Percentiles rank a stretch among this genome's conserved stretches.
Conservation (phyloP, 768 basidiomycete species). For the Russula dissimulans region DNA sequence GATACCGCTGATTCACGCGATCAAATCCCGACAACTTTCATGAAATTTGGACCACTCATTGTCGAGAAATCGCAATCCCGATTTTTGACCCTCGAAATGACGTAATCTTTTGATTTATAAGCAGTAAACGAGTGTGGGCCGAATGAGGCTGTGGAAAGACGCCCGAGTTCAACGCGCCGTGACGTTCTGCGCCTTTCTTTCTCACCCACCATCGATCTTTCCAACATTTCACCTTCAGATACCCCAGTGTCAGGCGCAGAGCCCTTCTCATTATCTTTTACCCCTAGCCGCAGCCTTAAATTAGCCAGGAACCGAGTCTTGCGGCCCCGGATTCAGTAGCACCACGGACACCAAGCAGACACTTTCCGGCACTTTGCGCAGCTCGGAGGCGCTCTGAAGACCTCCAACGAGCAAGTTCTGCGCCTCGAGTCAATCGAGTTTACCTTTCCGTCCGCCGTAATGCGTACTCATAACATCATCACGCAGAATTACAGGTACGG, state of each 20-base stretch:
- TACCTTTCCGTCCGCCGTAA: conserved; percentile 24
- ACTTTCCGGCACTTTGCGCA: not conserved
- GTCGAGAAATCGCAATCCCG: no score
- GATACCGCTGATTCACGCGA: no score
- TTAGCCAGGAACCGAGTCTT: not conserved
- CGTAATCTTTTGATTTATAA: no score
- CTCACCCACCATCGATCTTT: not conserved
- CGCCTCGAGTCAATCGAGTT: conserved; percentile 63
- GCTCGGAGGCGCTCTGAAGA: not conserved
- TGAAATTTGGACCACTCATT: no score
- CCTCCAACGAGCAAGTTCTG: conserved; percentile 51
- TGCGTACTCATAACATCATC: conserved; percentile 47
- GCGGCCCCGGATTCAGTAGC: not conserved
- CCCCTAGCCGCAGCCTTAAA: not conserved
- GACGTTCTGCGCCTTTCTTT: no score
- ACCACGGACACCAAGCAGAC: not conserved
- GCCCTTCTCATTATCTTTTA: not conserved
- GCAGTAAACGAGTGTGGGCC: no score
- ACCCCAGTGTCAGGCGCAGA: not conserved
- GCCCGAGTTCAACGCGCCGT: not conserved
- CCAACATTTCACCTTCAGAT: not conserved
- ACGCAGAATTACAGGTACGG: conserved; percentile 78
- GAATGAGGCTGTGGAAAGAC: no score
- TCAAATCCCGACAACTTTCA: no score
- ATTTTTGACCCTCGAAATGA: no score